These are phyloP conservation scores for Buddleja alternifolia DNA, from an alignment of 257 asterid species.

Conservation along the genomic window DNA sequence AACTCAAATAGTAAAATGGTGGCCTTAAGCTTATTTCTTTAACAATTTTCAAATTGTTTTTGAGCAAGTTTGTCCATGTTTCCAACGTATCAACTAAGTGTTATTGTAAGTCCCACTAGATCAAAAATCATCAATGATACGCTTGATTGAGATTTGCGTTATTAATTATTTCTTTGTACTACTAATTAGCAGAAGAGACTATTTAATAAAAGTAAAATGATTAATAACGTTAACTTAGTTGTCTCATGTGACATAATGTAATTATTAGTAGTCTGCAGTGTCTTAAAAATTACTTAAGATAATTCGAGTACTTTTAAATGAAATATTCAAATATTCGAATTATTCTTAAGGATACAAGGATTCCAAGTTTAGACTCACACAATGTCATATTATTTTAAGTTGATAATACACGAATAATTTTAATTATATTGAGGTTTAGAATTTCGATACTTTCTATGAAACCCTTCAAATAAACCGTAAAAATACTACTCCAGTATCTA, in stretches of 20 bases:
- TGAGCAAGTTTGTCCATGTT: slow-evolving; percentile 20
- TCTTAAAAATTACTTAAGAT: too few relatives aligned
- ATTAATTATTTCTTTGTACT: not conserved
- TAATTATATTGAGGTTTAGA: too few relatives aligned
- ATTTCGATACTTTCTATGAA: too few relatives aligned
- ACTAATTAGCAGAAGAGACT: not conserved
- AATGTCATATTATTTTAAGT: too few relatives aligned
- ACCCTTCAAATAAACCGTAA: too few relatives aligned
- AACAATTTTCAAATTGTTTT: not conserved
- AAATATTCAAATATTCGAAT: too few relatives aligned
- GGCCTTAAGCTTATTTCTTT: not conserved
- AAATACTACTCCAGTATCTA: too few relatives aligned
- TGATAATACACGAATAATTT: too few relatives aligned
- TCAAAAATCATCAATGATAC: slow-evolving; percentile 15
- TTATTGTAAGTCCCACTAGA: slow-evolving; percentile 8
- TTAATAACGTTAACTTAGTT: not conserved
- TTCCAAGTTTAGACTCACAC: too few relatives aligned
- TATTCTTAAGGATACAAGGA: too few relatives aligned
- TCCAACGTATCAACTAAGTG: slow-evolving; percentile 12
- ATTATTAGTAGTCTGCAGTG: not conserved
- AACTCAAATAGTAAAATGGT: too few relatives aligned
- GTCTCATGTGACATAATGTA: slow-evolving; percentile 23
- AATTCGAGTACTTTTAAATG: too few relatives aligned
- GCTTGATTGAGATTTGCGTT: slow-evolving; percentile 23
- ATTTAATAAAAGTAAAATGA: not conserved